These are phyloP conservation scores for Eucalyptus globulus DNA, from an alignment of 345 rosid genomes.

Conservation along the genomic window DNA sequence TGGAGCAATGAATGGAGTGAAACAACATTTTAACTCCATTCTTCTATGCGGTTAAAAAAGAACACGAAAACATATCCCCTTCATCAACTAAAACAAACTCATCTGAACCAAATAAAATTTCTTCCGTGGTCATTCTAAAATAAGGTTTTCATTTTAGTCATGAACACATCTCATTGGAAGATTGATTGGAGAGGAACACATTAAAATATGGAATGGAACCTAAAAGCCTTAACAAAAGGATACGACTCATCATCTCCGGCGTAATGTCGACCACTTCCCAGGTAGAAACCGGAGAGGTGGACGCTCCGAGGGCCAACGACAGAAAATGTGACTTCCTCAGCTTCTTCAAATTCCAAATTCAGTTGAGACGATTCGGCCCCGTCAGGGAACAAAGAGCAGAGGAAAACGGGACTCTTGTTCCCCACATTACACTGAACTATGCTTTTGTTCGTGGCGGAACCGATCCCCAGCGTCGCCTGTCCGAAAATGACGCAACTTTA, in stretches of 20 bases:
- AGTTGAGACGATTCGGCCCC: conserved; percentile 40
- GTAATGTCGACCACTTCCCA: not conserved
- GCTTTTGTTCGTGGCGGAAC: conserved; percentile 15
- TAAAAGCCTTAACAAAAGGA: conserved; percentile 10
- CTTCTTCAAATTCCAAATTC: conserved; percentile 65
- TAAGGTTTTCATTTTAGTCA: not conserved
- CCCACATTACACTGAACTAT: conserved; percentile 75
- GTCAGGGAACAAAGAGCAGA: conserved; percentile 49
- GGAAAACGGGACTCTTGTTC: conserved; percentile 36
- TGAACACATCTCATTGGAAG: not conserved
- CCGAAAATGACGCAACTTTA: not conserved
- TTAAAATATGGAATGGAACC: not conserved
- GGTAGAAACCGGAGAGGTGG: conserved; percentile 67
- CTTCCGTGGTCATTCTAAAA: not conserved
- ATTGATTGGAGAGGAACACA: not conserved
- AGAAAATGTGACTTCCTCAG: conserved; percentile 58
- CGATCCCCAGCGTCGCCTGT: conserved; percentile 63
- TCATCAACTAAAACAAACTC: not conserved
- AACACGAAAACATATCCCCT: not conserved
- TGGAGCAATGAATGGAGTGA: not conserved
- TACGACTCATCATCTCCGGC: conserved; percentile 41
- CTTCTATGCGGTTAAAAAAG: not conserved
- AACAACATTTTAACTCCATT: not conserved
- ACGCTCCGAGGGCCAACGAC: conserved; percentile 58
- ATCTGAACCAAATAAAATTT: not conserved